Percentiles rank a stretch among this genome's conserved stretches.
Evolutionary conservation across 2,329 filamentous ascomycete genomes (phyloP).

Genomic region (Lizonia empirigonia): DNA sequence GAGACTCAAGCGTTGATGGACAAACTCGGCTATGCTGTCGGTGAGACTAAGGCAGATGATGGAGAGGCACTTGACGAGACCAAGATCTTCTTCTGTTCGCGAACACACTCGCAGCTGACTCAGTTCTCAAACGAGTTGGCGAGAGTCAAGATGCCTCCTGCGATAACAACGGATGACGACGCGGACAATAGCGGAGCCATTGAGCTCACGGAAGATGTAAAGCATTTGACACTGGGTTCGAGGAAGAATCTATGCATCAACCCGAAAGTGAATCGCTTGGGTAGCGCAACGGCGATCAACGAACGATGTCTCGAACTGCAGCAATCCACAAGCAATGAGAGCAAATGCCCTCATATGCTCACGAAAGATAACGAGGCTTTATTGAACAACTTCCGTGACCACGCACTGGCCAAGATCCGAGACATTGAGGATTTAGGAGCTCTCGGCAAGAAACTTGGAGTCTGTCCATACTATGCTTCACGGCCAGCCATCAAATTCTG

Average conservation of each 20-base stretch:
- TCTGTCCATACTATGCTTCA: conserved; percentile 98
- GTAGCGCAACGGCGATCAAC: conserved; percentile 80
- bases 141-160: conserved; percentile 77
- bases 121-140: conserved; percentile 86
- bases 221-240: conserved; percentile 82
- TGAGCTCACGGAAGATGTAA: conserved; percentile 65
- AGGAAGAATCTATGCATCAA: conserved; percentile 92
- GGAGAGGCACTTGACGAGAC: conserved; percentile 65
- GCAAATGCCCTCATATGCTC: conserved; percentile 77
- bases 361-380: conserved; percentile 74
- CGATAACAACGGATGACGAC: conserved; percentile 53
- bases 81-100: conserved; percentile 91
- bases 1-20: conserved; percentile 77
- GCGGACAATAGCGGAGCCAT: conserved; percentile 19
- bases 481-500: conserved; percentile 79
- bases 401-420: conserved; percentile 79
- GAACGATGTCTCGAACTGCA: conserved; percentile 91
- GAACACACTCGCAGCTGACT: conserved; percentile 88
- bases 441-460: conserved; percentile 76
- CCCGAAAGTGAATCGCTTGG: conserved; percentile 73
- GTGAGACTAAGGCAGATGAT: conserved; percentile 53
- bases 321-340: conserved; percentile 65
- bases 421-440: conserved; percentile 90
- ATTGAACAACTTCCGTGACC: conserved; percentile 82
- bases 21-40: conserved; percentile 53